phyloP scores from a whole-genome alignment of 768 basidiomycete genomes.

The Lentinula edodes region DNA sequence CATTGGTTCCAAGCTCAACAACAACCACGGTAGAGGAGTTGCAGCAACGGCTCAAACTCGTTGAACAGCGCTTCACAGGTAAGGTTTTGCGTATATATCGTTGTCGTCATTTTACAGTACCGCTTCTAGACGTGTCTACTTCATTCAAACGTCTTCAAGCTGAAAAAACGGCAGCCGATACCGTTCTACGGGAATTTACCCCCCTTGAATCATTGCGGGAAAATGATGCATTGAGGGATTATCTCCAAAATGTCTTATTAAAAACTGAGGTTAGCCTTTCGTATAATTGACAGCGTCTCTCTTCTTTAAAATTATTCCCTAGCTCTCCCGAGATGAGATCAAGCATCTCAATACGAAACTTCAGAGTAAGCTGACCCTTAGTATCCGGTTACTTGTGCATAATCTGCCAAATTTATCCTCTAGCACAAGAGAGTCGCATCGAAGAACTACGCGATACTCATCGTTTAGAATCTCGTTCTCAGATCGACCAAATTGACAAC shows the following conservation, averaged over 20 bases:
- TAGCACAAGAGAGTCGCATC: constrained; percentile 81
- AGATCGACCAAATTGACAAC: constrained; percentile 65
- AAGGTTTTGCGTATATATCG: background rate
- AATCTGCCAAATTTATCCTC: constrained; percentile 5
- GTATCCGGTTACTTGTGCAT: background rate
- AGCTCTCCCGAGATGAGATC: constrained; percentile 78
- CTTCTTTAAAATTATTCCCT: background rate
- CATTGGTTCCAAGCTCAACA: background rate
- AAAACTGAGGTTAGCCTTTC: constrained; percentile 60
- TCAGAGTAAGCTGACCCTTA: constrained; percentile 47
- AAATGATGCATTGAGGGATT: constrained; percentile 62
- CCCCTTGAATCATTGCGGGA: constrained; percentile 66
- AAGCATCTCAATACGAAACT: constrained; percentile 69
- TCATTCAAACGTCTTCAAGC: constrained; percentile 74
- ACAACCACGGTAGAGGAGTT: constrained; percentile 45
- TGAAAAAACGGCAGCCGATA: constrained; percentile 65
- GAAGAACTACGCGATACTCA: constrained; percentile 86
- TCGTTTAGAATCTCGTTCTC: constrained; percentile 72
- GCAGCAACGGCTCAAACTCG: constrained; percentile 58
- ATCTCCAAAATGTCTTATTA: constrained; percentile 56
- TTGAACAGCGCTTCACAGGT: constrained; percentile 80
- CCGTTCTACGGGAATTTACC: constrained; percentile 63
- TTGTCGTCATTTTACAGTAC: constrained; percentile 3
- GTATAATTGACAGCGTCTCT: background rate
- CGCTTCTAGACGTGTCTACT: constrained; percentile 61